Base-by-base conservation (phyloP, 495 filamentous ascomycete genomes). In the Penicillium macrosclerotiorum region DNA sequence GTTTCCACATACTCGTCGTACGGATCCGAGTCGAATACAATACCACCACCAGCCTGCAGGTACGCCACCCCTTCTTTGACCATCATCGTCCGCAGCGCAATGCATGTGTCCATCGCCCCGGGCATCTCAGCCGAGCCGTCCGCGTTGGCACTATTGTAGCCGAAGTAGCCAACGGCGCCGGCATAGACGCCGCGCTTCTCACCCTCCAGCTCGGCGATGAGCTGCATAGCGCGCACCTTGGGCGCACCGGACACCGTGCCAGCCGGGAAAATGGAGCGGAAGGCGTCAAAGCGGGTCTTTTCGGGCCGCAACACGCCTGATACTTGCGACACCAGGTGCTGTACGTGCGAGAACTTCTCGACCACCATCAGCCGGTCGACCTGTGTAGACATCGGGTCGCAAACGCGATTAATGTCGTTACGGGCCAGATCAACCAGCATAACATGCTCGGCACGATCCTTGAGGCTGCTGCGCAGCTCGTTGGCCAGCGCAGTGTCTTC, bases 381-480 rank as follows among this genome's bases (percentile, higher is more conserved):
- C 34, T 84, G 80, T 7, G 90, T 95, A 9, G 89, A 87, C 9
- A 80, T 72, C 2, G 93, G 93, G 66, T 96, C 91, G 70, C 91
- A 96, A 11, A 98, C 87, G 8, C 93, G 85, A 68, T 96, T 98
- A 44, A 98, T 79, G 62, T 98, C 93, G 72, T 98, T 98, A 37
- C 93, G 81, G 5, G 93, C 93, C 14, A 98, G 75, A 62, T 98
- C 93, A n/a, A 98, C 93, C 31, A 98, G 76, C 93, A 98, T 98
- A 57, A 98, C 93, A 70, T 96, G 93, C 68, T 97, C 93, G 33
- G 93, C 93, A 44, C 93, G 81, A 69, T 98, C 93, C 63, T 98
- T 98, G 14, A 95, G 74, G 42, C 85, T 90, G 45, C 74, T 75
- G 23, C 82, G 78, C 34, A 98, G 81, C 61, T 89, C 83, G 17